Percentiles rank a stretch among this genome's conserved stretches.
Conservation (phyloP, 208 protist genomes). For the Leishmania arabica region DNA sequence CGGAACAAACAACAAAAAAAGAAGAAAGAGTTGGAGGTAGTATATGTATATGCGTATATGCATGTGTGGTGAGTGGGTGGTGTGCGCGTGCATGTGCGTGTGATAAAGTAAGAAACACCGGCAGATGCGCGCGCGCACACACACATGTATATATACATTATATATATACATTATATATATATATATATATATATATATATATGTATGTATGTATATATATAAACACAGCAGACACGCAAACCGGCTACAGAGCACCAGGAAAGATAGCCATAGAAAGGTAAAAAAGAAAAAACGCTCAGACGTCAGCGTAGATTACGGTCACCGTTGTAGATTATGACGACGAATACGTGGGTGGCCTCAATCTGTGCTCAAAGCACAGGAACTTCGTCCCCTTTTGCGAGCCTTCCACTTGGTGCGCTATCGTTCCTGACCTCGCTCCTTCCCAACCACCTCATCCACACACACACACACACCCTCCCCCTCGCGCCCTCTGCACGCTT, state of each 20-base stretch:
- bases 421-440: not conserved
- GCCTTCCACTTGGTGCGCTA: not conserved
- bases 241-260: not conserved
- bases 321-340: not conserved
- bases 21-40: conserved; percentile 1
- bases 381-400: not conserved
- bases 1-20: conserved; percentile 5
- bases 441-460: not conserved
- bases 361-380: not conserved
- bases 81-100: no score
- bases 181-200: no score
- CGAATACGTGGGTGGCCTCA: not conserved
- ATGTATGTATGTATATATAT: not conserved
- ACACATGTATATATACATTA: not conserved
- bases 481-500: not conserved
- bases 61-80: not conserved
- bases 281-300: not conserved
- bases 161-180: no score
- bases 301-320: not conserved
- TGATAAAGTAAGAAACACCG: not conserved
- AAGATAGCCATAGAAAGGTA: not conserved
- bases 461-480: not conserved
- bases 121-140: no score
- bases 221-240: not conserved
- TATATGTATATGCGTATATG: not conserved